phyloP scores from a whole-genome alignment of 2,329 filamentous ascomycete genomes.

The Cryphonectria parasitica region DNA sequence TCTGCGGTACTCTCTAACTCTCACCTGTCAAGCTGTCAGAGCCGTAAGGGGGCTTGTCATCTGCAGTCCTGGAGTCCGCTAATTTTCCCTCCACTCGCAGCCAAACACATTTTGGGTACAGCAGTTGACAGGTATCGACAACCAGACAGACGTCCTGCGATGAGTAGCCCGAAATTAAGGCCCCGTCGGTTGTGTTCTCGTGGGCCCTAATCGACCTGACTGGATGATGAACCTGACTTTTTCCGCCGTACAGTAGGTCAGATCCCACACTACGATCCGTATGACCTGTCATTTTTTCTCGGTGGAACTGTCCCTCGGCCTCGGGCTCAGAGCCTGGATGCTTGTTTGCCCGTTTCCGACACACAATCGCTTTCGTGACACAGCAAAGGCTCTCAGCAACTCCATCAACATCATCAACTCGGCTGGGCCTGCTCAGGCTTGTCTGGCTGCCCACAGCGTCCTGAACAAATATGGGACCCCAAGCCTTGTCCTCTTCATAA shows the following conservation, averaged over 20 bases:
- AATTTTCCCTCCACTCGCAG: constrained; percentile 5
- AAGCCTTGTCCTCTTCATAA: neutral
- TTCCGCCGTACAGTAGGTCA: constrained; percentile 21
- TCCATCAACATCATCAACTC: neutral
- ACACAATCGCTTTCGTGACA: neutral
- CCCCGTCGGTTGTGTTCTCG: neutral
- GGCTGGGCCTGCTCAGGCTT: neutral
- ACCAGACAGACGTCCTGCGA: neutral
- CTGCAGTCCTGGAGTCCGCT: neutral
- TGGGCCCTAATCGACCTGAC: constrained; percentile 11
- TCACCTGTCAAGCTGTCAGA: constrained; percentile 9
- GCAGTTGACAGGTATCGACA: neutral
- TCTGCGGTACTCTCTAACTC: constrained; percentile 4
- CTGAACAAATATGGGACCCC: neutral
- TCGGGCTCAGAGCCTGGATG: constrained; percentile 10
- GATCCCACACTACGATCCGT: constrained; percentile 21
- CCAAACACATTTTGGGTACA: neutral
- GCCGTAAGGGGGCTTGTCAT: neutral
- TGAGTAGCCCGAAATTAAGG: neutral
- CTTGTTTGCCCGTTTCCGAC: neutral
- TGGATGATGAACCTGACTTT: constrained; percentile 14
- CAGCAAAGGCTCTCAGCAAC: neutral
- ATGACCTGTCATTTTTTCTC: constrained; percentile 25
- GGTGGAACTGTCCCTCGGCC: constrained; percentile 13
- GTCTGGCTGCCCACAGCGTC: neutral